phyloP scores from a whole-genome alignment of 306 rosid species.

The Macrotyloma uniflorum region DNA sequence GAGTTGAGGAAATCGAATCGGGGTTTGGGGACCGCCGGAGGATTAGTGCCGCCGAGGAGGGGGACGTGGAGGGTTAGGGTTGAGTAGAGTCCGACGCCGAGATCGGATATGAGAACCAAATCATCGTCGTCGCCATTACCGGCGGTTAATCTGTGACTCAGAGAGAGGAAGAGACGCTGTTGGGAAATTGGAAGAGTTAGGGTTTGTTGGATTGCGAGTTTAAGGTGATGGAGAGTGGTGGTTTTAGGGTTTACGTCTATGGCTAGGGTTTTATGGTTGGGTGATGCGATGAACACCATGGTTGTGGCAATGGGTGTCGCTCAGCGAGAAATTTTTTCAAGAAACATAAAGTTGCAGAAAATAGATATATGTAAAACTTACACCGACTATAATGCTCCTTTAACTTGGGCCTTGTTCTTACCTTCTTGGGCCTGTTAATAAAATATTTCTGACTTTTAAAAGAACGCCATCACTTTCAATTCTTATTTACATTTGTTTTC shows the following conservation, averaged over 20 bases:
- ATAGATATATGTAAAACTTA: too few species aligned
- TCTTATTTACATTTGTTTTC: too few species aligned
- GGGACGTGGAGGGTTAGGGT: conserved; percentile 51
- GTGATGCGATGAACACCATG: conserved; percentile 73
- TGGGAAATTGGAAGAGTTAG: conserved; percentile 52
- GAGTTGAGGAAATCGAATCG: conserved; percentile 78
- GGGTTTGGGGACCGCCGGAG: conserved; percentile 69
- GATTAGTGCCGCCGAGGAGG: conserved; percentile 48
- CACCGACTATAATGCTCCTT: too few species aligned
- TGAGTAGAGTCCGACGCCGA: conserved; percentile 52
- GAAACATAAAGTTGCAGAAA: too few species aligned
- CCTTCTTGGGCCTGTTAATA: too few species aligned
- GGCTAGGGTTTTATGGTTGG: conserved; percentile 58
- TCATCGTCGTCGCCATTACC: conserved; percentile 6
- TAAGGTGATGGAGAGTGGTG: conserved; percentile 60
- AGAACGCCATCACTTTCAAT: too few species aligned
- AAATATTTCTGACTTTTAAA: too few species aligned
- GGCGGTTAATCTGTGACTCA: conserved; percentile 45
- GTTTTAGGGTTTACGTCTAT: conserved; percentile 61
- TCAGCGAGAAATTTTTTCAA: too few species aligned
- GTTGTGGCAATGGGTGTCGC: not conserved
- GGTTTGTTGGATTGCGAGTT: conserved; percentile 53
- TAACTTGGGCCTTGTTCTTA: too few species aligned
- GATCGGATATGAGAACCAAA: conserved; percentile 55
- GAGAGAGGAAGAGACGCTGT: conserved; percentile 71